phyloP scores from a whole-genome alignment of 257 asterid species.

The Ophiorrhiza pumila region DNA sequence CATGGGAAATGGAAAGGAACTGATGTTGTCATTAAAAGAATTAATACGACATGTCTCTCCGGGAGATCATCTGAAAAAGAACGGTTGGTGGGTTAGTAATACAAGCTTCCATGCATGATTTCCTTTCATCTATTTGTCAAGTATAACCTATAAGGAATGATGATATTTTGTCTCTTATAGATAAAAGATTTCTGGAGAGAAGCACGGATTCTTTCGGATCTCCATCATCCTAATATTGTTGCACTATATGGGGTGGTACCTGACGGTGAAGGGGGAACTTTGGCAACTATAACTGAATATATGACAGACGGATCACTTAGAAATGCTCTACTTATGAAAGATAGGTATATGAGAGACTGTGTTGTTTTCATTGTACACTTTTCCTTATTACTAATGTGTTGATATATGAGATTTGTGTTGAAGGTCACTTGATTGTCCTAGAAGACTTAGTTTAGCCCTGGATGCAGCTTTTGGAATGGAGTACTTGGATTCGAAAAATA shows the following conservation, averaged over 20 bases:
- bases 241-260: constrained; percentile 88
- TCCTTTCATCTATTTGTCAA: constrained; percentile 2
- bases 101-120: constrained; percentile 9
- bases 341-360: constrained; percentile 42
- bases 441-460: constrained; percentile 66
- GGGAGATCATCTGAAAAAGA: constrained; percentile 70
- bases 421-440: constrained; percentile 57
- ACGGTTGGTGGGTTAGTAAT: constrained; percentile 54
- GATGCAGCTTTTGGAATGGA: constrained; percentile 91
- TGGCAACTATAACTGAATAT: constrained; percentile 73
- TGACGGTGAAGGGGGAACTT: constrained; percentile 73
- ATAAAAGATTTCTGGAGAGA: constrained; percentile 76
- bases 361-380: constrained; percentile 17
- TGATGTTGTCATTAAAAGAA: constrained; percentile 77
- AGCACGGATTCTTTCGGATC: constrained; percentile 63
- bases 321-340: constrained; percentile 50
- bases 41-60: constrained; percentile 58
- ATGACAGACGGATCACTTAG: constrained; percentile 80
- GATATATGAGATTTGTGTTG: constrained; percentile 24
- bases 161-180: constrained; percentile 31
- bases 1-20: constrained; percentile 85
- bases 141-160: constrained; percentile 12
- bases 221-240: constrained; percentile 77
- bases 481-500: constrained; percentile 65
- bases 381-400: no score